These are phyloP conservation scores for Zopfia rhizophila DNA, from an alignment of 2,329 filamentous ascomycete genomes.

Conservation along the genomic window DNA sequence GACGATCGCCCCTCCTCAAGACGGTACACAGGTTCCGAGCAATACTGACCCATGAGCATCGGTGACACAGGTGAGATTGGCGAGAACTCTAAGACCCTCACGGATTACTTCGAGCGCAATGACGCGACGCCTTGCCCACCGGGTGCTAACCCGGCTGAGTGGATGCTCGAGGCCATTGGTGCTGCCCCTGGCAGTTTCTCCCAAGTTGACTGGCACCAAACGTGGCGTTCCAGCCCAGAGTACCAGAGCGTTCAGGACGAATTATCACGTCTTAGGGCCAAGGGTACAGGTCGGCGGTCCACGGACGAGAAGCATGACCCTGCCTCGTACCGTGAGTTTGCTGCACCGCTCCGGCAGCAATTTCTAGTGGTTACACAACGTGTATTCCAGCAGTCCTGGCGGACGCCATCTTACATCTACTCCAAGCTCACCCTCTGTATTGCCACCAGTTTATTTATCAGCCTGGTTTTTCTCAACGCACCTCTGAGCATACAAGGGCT, in stretches of 20 bases:
- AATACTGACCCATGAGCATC: too few species aligned
- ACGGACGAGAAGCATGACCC: slow-evolving; percentile 59
- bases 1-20: too few species aligned
- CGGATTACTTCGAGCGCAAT: slow-evolving; percentile 77
- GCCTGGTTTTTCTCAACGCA: slow-evolving; percentile 78
- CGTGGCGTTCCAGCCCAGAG: slow-evolving; percentile 55
- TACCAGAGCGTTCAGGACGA: slow-evolving; percentile 14
- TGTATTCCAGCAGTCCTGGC: slow-evolving; percentile 90
- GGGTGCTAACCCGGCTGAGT: slow-evolving; percentile 82
- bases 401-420: slow-evolving; percentile 85
- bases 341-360: slow-evolving; percentile 74
- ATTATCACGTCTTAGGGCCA: background rate
- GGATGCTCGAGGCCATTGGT: slow-evolving; percentile 71
- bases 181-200: slow-evolving; percentile 54
- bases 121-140: slow-evolving; percentile 70
- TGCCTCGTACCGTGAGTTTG: too few species aligned
- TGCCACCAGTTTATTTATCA: slow-evolving; percentile 74
- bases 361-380: slow-evolving; percentile 69
- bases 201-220: slow-evolving; percentile 56
- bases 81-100: slow-evolving; percentile 71
- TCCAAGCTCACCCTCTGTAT: slow-evolving; percentile 74
- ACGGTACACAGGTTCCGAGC: too few species aligned
- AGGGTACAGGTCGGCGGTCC: slow-evolving; percentile 51
- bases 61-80: too few species aligned
- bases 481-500: slow-evolving; percentile 77